phyloP scores from a whole-genome alignment of 2,329 filamentous ascomycete species.

The Ceratocystis colombiana region DNA sequence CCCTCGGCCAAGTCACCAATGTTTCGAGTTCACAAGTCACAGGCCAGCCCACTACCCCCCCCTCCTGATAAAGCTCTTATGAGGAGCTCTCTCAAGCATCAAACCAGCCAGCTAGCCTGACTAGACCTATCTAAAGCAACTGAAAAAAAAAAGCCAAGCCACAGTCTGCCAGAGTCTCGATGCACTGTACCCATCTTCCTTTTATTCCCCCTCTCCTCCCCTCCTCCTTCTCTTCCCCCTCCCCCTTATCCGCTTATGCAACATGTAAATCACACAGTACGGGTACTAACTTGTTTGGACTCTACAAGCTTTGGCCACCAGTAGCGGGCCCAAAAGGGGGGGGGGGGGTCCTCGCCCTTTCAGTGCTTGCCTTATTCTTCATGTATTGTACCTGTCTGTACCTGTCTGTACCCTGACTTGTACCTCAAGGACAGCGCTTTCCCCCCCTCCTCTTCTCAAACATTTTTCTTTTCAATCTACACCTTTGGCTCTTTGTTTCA shows the following conservation, averaged over 20 bases:
- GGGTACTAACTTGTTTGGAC: background rate
- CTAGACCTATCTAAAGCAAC: no score
- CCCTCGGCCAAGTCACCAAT: background rate
- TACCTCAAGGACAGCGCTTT: background rate
- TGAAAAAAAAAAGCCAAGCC: no score
- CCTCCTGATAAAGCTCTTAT: no score
- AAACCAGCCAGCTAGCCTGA: no score
- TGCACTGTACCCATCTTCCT: background rate
- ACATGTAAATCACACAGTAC: conserved; percentile 16
- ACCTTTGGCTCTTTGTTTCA: background rate
- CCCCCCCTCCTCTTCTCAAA: background rate
- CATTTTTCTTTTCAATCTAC: background rate
- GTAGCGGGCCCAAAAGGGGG: background rate
- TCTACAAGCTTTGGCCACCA: conserved; percentile 13
- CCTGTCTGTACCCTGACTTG: background rate
- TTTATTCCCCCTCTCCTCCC: background rate
- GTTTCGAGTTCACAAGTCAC: conserved; percentile 10
- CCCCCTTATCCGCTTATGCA: conserved; percentile 10
- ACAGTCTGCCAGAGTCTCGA: background rate
- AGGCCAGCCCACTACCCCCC: background rate
- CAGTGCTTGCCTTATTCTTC: background rate
- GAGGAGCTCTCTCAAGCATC: no score
- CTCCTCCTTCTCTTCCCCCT: background rate
- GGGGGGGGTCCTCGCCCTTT: background rate
- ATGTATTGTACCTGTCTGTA: background rate